These are phyloP conservation scores for Calonectria henricotiae DNA, from an alignment of 2,329 filamentous ascomycete genomes.

Conservation along the genomic window DNA sequence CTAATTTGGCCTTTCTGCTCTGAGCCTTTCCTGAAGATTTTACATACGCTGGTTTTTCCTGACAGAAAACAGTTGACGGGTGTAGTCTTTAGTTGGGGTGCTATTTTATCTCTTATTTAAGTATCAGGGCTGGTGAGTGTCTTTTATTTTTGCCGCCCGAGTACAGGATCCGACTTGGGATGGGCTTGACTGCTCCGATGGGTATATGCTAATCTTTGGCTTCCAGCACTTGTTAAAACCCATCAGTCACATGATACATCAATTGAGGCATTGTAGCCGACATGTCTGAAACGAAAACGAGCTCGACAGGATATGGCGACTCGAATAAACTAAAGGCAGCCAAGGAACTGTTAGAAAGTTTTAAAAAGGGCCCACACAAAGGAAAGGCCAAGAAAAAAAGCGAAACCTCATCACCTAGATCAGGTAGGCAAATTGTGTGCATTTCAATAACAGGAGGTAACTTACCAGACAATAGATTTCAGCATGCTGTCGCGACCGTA, in stretches of 20 bases:
- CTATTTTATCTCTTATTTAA: neutral
- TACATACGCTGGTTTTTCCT: no score
- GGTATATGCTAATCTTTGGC: neutral
- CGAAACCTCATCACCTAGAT: neutral
- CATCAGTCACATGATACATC: no score
- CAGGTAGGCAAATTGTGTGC: neutral
- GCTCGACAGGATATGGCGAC: slow-evolving; percentile 47
- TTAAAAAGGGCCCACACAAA: slow-evolving; percentile 44
- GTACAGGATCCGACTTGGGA: neutral
- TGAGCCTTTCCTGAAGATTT: no score
- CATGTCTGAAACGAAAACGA: slow-evolving; percentile 32
- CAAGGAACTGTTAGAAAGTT: slow-evolving; percentile 49
- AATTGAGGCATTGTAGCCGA: no score
- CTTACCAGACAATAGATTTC: neutral
- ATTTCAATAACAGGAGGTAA: neutral
- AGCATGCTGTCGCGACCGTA: neutral
- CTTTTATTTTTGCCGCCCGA: neutral
- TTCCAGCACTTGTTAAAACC: neutral
- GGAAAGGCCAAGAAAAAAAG: neutral
- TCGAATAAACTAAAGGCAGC: slow-evolving; percentile 52
- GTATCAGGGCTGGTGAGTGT: neutral
- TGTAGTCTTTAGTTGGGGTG: neutral
- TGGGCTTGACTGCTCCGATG: neutral
- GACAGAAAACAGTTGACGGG: neutral
- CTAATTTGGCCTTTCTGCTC: no score